Base-by-base conservation (phyloP, 352 stramenopile species). In the Pythium grandisporangium region DNA sequence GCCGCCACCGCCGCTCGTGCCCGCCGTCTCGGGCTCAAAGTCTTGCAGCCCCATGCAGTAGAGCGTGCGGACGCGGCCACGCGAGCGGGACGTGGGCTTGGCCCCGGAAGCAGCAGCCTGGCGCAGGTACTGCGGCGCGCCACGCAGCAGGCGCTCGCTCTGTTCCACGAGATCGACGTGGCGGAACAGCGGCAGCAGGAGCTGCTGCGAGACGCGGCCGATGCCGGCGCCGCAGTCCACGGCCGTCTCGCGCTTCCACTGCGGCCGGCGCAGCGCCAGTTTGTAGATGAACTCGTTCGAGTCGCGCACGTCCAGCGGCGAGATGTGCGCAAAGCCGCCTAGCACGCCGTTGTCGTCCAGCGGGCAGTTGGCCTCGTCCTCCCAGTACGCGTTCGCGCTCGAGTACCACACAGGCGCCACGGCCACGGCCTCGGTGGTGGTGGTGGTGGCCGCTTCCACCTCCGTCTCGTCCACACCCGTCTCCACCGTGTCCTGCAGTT, bases 81-180 rank as follows among this genome's bases (percentile, higher is more conserved):
- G 37, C 1, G 66, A 30, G n/a, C n/a, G n/a, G n/a, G n/a, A n/a
- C n/a, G n/a, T n/a, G n/a, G n/a, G n/a, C n/a, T n/a, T n/a, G n/a
- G n/a, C n/a, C n/a, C n/a, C n/a, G 21, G 53, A 49, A 25, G 51
- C 37, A 25, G 71, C 53, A 7, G 45, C 39, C n/a, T 29, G 32
- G 2, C 54, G 70, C 13, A 99, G 58, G 63, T 97, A 98, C 21
- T 87, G 69, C 7, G 82, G 83, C 23, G 92, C 84, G 21, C 79
- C 82, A 16, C 71, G 70, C 23, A 98, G 55, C 10, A 99, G 66
- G 6, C 91, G 78, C 37, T 76, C 70, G 50, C 92, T 97, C 53
- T 96, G 91, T 59, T 98, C 95, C 13, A 99, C 71, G 20, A 98
- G 59, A 42, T 98, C 93, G 42, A 96, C 95, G 26, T 67, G 63